These are phyloP conservation scores for Arxiozyma slooffiae DNA, from an alignment of 1,139 yeast genomes.

Conservation along the genomic window DNA sequence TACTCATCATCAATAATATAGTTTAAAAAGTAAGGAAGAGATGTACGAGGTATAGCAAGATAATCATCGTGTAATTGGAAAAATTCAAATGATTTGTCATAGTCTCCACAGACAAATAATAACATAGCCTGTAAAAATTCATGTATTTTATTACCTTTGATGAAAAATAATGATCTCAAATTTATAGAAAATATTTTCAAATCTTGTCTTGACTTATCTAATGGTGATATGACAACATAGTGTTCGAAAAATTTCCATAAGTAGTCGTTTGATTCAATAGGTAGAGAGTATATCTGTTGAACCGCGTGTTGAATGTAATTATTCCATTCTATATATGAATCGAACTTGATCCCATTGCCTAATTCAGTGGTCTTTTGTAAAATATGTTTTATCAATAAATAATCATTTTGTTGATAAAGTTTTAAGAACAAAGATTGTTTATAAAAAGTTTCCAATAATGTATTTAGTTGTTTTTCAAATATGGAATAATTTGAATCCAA, in stretches of 20 bases:
- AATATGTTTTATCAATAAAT: slow-evolving; percentile 14
- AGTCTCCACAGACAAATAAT: slow-evolving; percentile 20
- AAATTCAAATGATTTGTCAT: slow-evolving; percentile 19
- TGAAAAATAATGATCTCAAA: slow-evolving; percentile 17
- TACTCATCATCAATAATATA: slow-evolving; percentile 8
- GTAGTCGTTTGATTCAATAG: slow-evolving; percentile 15
- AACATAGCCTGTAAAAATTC: slow-evolving; percentile 25
- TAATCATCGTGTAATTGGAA: slow-evolving; percentile 22
- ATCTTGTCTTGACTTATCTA: slow-evolving; percentile 3
- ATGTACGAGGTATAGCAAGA: slow-evolving; percentile 9
- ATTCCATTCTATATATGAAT: slow-evolving; percentile 20
- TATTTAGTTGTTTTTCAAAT: slow-evolving; percentile 17
- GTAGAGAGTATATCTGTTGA: slow-evolving; percentile 13
- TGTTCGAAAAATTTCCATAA: slow-evolving; percentile 17
- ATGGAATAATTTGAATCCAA: slow-evolving; percentile 22
- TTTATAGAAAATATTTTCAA: slow-evolving; percentile 12
- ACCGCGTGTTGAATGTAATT: slow-evolving; percentile 15
- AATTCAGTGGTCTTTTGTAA: slow-evolving; percentile 18
- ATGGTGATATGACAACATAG: slow-evolving; percentile 12
- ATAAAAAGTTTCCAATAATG: slow-evolving; percentile 21
- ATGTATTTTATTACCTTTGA: slow-evolving; percentile 15
- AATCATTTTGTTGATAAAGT: slow-evolving; percentile 21
- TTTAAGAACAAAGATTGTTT: slow-evolving; percentile 22
- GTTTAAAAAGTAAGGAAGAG: slow-evolving; percentile 17
- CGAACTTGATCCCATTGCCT: slow-evolving; percentile 19